Base-by-base conservation (phyloP, 1,284 basidiomycete species). In the Mycena citricolor region DNA sequence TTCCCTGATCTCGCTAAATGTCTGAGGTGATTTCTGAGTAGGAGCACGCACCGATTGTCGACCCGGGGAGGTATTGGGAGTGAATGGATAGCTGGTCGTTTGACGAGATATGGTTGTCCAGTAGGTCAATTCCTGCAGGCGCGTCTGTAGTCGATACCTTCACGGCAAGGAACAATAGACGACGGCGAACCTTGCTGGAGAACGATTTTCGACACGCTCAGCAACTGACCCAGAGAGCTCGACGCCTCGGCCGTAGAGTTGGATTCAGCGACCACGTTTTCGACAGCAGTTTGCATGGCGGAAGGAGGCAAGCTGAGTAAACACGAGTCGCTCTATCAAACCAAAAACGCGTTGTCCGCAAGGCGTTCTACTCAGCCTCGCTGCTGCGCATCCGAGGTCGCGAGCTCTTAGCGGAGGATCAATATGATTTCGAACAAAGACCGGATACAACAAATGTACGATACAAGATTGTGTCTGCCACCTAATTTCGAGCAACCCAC, bases 401-500 rank as follows among this genome's bases (percentile, higher is more conserved):
- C 42, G 26, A 32, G 21, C 42, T 32, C 29, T 44, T 49, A 36
- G 33, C 19, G 49, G 47, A 32, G 14, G 49, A 51, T 54, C 42
- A 51, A 52, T 17, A 30, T 28, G 20, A 37, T 44, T 41, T 32
- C 20, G 22, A 28, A 20, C 44, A 32, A 44, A 24, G 47, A 44
- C 44, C 29, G 25, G 38, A n/a, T 52, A 42, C 28, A 44, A 42
- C 23, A 16, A 32, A 32, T 43, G 37, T 36, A 53, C 30, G 22
- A 26, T 35, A 34, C 47, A 35, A 45, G 35, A 45, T 67, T 87
- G 73, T 88, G 66, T 73, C 83, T 77, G 73, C 77, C 67, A 64
- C 83, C 77, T 69, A 89, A 89, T 89, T 89, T 83, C 83, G 78
- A 71, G 72, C 69, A 68, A 69, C 77, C 76, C 78, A 80, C 69